Evolutionary conservation across 208 protist species (phyloP).

Genomic region (Wallacemonas rigidus): DNA sequence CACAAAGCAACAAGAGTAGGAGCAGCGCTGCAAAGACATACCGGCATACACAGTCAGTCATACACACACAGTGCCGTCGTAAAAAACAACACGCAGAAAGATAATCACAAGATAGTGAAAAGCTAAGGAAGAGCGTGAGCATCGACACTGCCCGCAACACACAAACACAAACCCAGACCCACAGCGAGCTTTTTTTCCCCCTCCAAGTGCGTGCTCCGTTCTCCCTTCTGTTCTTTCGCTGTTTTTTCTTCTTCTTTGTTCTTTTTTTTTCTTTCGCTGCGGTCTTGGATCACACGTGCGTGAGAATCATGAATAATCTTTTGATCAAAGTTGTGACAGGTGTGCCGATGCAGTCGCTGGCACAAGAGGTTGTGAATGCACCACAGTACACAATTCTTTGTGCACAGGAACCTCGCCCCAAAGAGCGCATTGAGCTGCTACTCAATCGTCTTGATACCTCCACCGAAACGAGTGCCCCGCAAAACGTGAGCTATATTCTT

Average conservation of each 20-base stretch:
- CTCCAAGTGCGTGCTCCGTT: too few species aligned
- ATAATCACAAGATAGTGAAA: too few species aligned
- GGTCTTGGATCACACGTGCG: slow-evolving; percentile 14
- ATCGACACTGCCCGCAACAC: not conserved
- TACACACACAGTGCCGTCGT: too few species aligned
- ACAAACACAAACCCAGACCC: not conserved
- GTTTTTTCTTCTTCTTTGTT: slow-evolving; percentile 1
- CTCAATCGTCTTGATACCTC: slow-evolving; percentile 67
- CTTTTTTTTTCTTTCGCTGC: slow-evolving; percentile 12
- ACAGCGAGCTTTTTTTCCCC: not conserved
- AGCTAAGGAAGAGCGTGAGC: too few species aligned
- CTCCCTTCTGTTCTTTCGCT: not conserved
- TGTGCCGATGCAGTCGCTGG: slow-evolving; percentile 59
- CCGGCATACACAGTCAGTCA: too few species aligned
- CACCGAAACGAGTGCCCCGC: slow-evolving; percentile 70
- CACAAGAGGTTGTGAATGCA: slow-evolving; percentile 29
- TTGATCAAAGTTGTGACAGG: slow-evolving; percentile 68
- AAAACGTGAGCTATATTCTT: slow-evolving; percentile 69
- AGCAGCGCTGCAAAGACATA: too few species aligned
- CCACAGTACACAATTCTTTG: slow-evolving; percentile 87
- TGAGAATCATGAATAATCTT: slow-evolving; percentile 52
- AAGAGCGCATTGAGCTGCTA: slow-evolving; percentile 63
- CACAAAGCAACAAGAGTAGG: too few species aligned
- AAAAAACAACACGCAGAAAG: too few species aligned
- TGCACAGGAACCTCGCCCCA: slow-evolving; percentile 56